Evolutionary conservation across 2,329 filamentous ascomycete genomes (phyloP).

Genomic region (Cryphonectria carpinicola): DNA sequence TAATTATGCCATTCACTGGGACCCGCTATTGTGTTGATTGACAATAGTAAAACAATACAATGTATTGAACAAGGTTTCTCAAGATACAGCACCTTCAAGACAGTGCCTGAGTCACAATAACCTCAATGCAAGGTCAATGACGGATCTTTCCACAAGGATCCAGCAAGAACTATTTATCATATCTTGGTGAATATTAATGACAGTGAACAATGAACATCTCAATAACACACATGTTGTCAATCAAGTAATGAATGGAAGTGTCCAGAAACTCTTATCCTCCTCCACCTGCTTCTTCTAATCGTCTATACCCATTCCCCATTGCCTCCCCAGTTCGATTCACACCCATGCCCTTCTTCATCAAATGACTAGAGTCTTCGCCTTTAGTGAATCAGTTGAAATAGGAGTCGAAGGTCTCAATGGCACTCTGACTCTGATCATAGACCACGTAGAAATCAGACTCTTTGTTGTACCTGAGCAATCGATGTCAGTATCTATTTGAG

Average conservation of each 20-base stretch:
- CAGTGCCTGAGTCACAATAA: not conserved
- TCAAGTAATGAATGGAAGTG: not conserved
- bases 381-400: slow-evolving; percentile 14
- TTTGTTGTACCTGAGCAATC: slow-evolving; percentile 16
- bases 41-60: not conserved
- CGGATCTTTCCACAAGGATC: not conserved
- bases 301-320: no score
- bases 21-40: not conserved
- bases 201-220: no score
- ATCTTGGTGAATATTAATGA: no score
- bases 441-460: slow-evolving; percentile 27
- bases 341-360: no score
- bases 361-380: not conserved
- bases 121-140: not conserved
- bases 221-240: not conserved
- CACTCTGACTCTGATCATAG: slow-evolving; percentile 14
- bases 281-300: no score
- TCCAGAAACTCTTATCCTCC: not conserved
- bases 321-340: no score
- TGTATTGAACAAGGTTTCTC: not conserved
- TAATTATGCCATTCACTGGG: not conserved
- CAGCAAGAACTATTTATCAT: not conserved
- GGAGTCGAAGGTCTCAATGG: slow-evolving; percentile 18
- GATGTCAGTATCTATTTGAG: not conserved
- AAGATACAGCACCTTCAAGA: not conserved